phyloP scores from a whole-genome alignment of 768 basidiomycete species.

The Dictyophora rubrovolvata region DNA sequence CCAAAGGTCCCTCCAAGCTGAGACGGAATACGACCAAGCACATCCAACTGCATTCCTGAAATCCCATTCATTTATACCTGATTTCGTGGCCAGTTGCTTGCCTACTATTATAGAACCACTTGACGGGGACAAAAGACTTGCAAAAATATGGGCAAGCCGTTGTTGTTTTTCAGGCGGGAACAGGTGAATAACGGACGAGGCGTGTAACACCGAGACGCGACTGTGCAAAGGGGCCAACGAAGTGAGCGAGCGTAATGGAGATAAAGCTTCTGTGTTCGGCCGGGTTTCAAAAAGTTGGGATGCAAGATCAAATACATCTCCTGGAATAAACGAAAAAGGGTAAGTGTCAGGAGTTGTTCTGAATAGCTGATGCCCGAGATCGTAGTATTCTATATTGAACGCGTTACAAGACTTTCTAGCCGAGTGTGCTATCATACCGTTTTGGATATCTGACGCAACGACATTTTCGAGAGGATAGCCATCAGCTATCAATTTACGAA shows the following conservation, averaged over 20 bases:
- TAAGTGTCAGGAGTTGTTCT: slow-evolving; percentile 1
- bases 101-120: slow-evolving; percentile 15
- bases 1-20: slow-evolving; percentile 26
- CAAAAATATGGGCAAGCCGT: slow-evolving; percentile 10
- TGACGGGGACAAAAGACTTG: slow-evolving; percentile 8
- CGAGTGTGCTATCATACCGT: neutral
- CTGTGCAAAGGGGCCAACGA: slow-evolving; percentile 10
- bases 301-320: slow-evolving; percentile 11
- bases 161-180: slow-evolving; percentile 11
- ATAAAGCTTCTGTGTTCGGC: neutral
- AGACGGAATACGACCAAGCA: neutral
- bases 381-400: slow-evolving; percentile 9
- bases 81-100: slow-evolving; percentile 3
- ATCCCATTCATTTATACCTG: neutral
- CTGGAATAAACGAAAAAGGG: slow-evolving; percentile 9
- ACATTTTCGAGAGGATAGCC: slow-evolving; percentile 11
- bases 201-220: slow-evolving; percentile 11
- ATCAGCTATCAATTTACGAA: slow-evolving; percentile 10
- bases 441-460: slow-evolving; percentile 10
- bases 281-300: neutral
- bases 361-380: slow-evolving; percentile 15
- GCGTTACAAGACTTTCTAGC: neutral
- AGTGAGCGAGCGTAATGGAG: slow-evolving; percentile 5
- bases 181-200: slow-evolving; percentile 16
- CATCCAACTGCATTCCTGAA: neutral